Percentiles rank a stretch among this genome's conserved stretches.
Conservation (phyloP, 2,329 filamentous ascomycete genomes). For the Lecanicillium sp. region DNA sequence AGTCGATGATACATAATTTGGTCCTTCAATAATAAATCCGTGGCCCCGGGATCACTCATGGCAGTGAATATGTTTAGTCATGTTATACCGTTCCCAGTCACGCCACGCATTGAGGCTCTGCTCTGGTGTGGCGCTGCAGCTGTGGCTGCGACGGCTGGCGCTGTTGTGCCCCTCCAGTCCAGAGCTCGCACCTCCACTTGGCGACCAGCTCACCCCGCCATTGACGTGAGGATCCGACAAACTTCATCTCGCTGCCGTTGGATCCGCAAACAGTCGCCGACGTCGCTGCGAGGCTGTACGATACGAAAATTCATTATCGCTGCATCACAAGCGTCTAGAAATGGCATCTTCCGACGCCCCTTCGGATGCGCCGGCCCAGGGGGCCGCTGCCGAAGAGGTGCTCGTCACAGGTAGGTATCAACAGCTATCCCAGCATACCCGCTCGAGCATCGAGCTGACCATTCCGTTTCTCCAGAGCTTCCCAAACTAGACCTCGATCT, state of each 20-base stretch:
- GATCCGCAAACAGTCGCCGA: background rate
- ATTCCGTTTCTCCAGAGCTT: conserved; percentile 45
- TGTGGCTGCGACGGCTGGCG: background rate
- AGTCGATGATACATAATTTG: no score
- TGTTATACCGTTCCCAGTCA: no score
- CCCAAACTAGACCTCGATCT: conserved; percentile 89
- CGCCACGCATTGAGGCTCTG: no score
- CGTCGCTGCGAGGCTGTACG: no score
- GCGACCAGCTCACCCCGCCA: conserved; percentile 11
- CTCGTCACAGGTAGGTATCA: conserved; percentile 2
- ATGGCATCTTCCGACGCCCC: conserved; percentile 4
- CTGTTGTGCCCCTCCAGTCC: conserved; percentile 1
- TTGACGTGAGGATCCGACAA: conserved; percentile 5
- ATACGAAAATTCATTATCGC: no score
- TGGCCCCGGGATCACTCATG: no score
- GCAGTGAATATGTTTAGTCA: no score
- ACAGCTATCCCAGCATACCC: background rate
- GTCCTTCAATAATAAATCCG: no score
- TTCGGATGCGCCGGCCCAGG: background rate
- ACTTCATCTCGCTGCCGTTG: background rate
- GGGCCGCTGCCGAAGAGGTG: background rate
- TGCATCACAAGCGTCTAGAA: no score
- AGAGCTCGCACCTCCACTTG: conserved; percentile 7
- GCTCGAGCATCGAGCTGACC: conserved; percentile 14
- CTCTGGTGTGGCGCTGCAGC: background rate